A percentile compares a stretch with the other conserved stretches of the same genome.
These are phyloP conservation scores for Sporisorium reilianum DNA, from an alignment of 1,284 basidiomycete species.

Conservation along the genomic window DNA sequence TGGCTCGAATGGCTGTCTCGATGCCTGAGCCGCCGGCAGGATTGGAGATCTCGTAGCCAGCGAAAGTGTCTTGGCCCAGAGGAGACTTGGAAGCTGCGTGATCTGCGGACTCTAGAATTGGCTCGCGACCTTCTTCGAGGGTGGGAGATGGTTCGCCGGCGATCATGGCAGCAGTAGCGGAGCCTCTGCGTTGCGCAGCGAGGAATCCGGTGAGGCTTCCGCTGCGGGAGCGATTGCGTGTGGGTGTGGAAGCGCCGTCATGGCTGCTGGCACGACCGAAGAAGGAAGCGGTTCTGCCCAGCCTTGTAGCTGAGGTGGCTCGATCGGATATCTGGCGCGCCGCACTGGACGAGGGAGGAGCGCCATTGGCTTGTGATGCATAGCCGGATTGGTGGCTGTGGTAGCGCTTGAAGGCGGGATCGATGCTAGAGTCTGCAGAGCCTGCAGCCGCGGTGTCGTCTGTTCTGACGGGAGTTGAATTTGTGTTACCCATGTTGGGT, in stretches of 20 bases:
- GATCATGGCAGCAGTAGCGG: conserved; percentile 25
- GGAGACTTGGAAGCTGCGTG: conserved; percentile 10
- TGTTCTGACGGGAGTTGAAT: conserved; percentile 31
- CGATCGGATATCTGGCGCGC: conserved; percentile 18
- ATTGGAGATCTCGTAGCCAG: conserved; percentile 34
- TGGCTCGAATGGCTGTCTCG: conserved; percentile 39
- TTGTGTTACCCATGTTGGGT: conserved; percentile 48
- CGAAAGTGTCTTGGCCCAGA: conserved; percentile 16
- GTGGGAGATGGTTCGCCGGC: conserved; percentile 18
- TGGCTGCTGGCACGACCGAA: conserved; percentile 52
- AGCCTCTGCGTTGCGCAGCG: conserved; percentile 31
- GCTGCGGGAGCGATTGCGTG: conserved; percentile 39
- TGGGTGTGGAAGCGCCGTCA: conserved; percentile 41
- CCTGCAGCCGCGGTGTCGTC: conserved; percentile 12
- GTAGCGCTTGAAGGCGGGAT: conserved; percentile 29
- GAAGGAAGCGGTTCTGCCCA: conserved; percentile 33
- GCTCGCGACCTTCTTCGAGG: conserved; percentile 23
- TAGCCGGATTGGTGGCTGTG: conserved; percentile 23
- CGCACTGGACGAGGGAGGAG: conserved; percentile 2
- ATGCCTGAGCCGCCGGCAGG: conserved; percentile 22
- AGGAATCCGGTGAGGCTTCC: conserved; percentile 44
- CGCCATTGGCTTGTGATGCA: neutral
- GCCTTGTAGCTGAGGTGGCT: conserved; percentile 7
- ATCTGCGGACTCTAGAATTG: neutral
- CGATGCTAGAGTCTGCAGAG: conserved; percentile 9